A percentile compares a stretch with the other conserved stretches of the same genome.
Evolutionary conservation across 2,329 filamentous ascomycete genomes (phyloP).

Genomic region (Trichoderma pleuroti): DNA sequence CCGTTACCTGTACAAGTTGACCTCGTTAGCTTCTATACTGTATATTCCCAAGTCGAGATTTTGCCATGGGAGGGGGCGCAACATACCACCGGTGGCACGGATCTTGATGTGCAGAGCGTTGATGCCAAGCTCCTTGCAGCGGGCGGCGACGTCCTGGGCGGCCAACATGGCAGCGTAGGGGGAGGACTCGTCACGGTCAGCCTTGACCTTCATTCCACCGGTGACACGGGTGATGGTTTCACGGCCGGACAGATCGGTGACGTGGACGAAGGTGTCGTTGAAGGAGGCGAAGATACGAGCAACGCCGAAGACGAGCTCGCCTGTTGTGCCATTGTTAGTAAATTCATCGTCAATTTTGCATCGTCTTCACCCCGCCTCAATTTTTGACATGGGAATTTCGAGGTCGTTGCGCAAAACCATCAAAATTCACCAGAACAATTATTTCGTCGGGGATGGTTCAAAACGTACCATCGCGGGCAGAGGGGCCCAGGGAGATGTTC

Average conservation of each 20-base stretch:
- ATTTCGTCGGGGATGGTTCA: background rate
- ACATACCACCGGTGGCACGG: slow-evolving; percentile 91
- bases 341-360: background rate
- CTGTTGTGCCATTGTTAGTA: slow-evolving; percentile 42
- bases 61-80: background rate
- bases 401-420: background rate
- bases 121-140: slow-evolving; percentile 69
- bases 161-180: slow-evolving; percentile 99
- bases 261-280: slow-evolving; percentile 94
- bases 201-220: slow-evolving; percentile 99
- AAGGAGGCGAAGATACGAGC: slow-evolving; percentile 94
- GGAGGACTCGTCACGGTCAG: slow-evolving; percentile 99
- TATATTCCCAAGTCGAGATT: background rate
- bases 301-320: slow-evolving; percentile 97
- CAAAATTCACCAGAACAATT: background rate
- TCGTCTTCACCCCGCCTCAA: background rate
- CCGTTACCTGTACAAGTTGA: slow-evolving; percentile 68
- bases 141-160: slow-evolving; percentile 93
- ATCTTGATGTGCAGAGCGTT: slow-evolving; percentile 99
- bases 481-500: slow-evolving; percentile 97
- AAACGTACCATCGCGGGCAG: slow-evolving; percentile 81
- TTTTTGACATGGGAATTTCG: background rate
- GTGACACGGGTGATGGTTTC: slow-evolving; percentile 99
- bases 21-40: background rate
- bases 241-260: slow-evolving; percentile 99